Evolutionary conservation across 2,329 filamentous ascomycete genomes (phyloP).

Genomic region (Trichoderma afroharzianum): DNA sequence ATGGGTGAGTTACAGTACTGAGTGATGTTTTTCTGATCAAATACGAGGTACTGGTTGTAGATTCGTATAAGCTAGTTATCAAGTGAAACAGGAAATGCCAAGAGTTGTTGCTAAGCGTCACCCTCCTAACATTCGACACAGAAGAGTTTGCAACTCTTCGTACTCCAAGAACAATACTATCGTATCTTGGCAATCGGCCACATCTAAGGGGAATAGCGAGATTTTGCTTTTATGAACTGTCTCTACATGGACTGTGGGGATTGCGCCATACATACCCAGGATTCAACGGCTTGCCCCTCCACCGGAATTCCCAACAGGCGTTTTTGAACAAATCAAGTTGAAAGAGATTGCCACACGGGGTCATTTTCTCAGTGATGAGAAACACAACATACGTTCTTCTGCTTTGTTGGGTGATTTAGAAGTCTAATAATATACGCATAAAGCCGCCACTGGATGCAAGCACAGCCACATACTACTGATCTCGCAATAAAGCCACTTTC

Average conservation of each 20-base stretch:
- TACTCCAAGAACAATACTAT: background rate
- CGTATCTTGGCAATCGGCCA: background rate
- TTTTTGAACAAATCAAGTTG: background rate
- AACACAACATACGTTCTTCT: background rate
- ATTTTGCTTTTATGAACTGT: too few species aligned
- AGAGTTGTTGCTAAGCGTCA: background rate
- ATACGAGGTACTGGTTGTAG: background rate
- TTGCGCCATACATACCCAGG: too few species aligned
- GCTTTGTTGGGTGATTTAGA: background rate
- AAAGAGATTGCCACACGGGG: background rate
- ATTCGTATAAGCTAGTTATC: background rate
- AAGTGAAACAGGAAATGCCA: background rate
- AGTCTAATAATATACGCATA: background rate
- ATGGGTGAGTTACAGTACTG: background rate
- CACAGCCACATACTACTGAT: background rate
- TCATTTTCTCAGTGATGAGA: background rate
- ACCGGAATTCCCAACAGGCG: background rate
- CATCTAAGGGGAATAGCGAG: too few species aligned
- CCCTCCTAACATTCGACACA: background rate
- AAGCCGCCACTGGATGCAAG: background rate
- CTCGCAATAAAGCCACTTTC: background rate
- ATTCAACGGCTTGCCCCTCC: too few species aligned
- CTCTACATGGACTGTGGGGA: too few species aligned
- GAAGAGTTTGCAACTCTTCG: background rate
- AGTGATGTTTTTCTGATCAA: background rate